Evolutionary conservation across 2,329 filamentous ascomycete species (phyloP).

Genomic region (Sphaerulina vaccinii): DNA sequence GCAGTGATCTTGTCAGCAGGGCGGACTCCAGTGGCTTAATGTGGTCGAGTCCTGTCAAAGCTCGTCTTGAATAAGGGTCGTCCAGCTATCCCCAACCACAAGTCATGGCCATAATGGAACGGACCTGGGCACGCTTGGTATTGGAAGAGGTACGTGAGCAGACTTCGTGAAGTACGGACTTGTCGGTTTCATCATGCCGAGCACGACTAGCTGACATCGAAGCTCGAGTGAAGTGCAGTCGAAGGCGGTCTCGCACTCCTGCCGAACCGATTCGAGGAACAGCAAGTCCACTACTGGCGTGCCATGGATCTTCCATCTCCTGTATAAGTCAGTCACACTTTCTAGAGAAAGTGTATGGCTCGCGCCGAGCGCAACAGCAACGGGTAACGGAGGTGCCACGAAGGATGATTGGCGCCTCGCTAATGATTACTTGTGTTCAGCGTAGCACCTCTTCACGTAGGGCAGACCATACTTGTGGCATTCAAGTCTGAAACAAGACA

Average conservation of each 20-base stretch:
- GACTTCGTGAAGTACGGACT: neutral
- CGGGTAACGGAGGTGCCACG: neutral
- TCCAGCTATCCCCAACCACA: neutral
- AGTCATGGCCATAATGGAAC: neutral
- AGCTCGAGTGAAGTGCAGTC: neutral
- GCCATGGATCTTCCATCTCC: neutral
- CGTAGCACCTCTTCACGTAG: neutral
- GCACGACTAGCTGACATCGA: neutral
- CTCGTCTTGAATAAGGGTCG: neutral
- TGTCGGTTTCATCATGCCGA: neutral
- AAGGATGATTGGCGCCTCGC: neutral
- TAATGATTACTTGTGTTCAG: neutral
- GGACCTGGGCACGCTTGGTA: neutral
- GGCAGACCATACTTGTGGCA: neutral
- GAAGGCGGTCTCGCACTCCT: neutral
- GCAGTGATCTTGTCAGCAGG: neutral
- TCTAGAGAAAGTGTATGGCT: neutral
- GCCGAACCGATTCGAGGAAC: neutral
- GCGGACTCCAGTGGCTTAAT: neutral
- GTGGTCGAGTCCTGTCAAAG: neutral
- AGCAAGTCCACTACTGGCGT: neutral
- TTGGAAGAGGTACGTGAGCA: neutral
- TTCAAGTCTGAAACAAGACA: too few species aligned
- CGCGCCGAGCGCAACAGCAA: neutral
- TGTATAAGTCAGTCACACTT: neutral